Evolutionary conservation across 2,329 filamentous ascomycete species (phyloP), one percentile per base, ranked within the genome.

Genomic region (Fusarium nygamai): DNA sequence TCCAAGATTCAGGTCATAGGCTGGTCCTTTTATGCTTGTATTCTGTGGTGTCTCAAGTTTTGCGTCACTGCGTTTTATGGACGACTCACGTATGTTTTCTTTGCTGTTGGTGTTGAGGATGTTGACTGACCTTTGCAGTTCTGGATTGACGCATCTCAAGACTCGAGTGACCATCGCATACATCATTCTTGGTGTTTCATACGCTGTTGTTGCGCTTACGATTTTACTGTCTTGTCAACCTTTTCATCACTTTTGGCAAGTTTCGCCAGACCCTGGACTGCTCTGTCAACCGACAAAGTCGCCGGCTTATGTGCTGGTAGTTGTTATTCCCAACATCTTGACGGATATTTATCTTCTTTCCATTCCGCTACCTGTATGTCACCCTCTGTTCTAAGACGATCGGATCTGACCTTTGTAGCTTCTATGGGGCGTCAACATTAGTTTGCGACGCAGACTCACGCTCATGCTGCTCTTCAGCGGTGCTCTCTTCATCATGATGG

Each of bases 231-330:
- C 60, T 9, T 76, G 74, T 19, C 72, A 75, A 19, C 86, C 86
- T 0, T 82, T 88, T 43, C 73, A 81, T 27, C 83, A 84, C 59
- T 86, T 87, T 67, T 88, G 86, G 86, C 86, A 88, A 76, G 87
- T 76, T 83, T 44, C 78, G 82, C 67, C 86, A 85, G 8, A 74
- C 85, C 74, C 74, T 1, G 74, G 74, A 9, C 17, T 51, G 2
- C 39, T 76, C 7, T 76, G 74, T 36, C 53, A 64, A 9, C 74
- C 74, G 14, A 76, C 74, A 16, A 76, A 76, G 31, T 76, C 74
- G 16, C 74, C 74, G 2, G 74, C 65, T 1, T 75, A 76, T 36
- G 74, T 76, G 1, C 34, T 76, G 44, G 69, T 73, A 0, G 74
- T 76, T 24, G 68, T 76, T 6, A 75, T 76, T 27, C 74, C 74